Evolutionary conservation across 345 rosid species (phyloP), one percentile per base, ranked within the genome.

Genomic region (Cardamine occulta): DNA sequence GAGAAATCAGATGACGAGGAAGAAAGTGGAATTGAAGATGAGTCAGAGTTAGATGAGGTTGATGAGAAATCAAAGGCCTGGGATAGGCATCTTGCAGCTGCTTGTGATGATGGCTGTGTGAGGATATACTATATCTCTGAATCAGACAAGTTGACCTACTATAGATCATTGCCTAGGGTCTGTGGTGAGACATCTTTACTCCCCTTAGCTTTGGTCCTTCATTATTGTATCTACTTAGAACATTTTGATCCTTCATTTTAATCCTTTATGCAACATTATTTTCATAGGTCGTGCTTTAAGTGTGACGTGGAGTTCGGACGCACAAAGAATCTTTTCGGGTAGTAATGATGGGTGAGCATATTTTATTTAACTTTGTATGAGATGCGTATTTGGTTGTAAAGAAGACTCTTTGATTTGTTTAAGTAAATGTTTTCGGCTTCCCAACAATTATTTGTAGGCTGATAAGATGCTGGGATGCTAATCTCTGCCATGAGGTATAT

Each of bases 51-150:
- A 2, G 86, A 84, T 49, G 88, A 81, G 68, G 35, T 70, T 69
- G 82, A 80, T 12, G 80, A 66, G 34, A 83, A 81, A 37, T 45
- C 72, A 42, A 65, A 70, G 76, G 48, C 4, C 40, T 82, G 70
- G 65, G 81, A 86, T 82, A 84, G 84, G 61, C 80, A 42, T 55
- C 66, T 89, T 66, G 99, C 99, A 3, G 68, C 87, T 76, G 97
- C 91, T n/a, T 92, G 94, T 63, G 98, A 92, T 80, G 97, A 95
- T 86, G 99, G 99, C 12, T 88, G 90, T 53, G 89, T 95, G 58
- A 82, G 93, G 70, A 70, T 92, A 56, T 95, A 86, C 58, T 70
- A 66, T 65, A 72, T 92, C 71, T 76, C 92, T 42, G 88, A 82
- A 28, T 79, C 81, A 42, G 81, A 87, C 75, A 84, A 81, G 63